phyloP scores from a whole-genome alignment of 495 filamentous ascomycete genomes.

The Parathielavia hyrcaniae region DNA sequence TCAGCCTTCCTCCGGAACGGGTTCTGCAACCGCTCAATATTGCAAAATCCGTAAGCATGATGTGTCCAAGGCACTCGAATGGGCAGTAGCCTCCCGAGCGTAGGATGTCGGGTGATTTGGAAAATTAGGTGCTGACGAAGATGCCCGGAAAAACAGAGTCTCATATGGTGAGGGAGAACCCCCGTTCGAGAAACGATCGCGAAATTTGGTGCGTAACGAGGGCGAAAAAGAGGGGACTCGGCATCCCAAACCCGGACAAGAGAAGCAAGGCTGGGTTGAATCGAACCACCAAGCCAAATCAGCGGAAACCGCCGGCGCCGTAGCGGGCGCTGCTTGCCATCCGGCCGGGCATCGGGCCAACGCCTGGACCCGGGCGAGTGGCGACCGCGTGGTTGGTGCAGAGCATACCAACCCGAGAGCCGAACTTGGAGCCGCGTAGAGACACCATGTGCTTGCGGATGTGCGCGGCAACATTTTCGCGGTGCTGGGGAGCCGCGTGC shows the following conservation, averaged over 20 bases:
- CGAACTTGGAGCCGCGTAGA: constrained; percentile 95
- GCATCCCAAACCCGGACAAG: neutral
- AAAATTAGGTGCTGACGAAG: constrained; percentile 49
- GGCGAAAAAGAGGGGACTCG: constrained; percentile 26
- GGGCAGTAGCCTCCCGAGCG: constrained; percentile 48
- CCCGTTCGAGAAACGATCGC: constrained; percentile 28
- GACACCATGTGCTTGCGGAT: constrained; percentile 99
- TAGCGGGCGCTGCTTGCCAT: constrained; percentile 50
- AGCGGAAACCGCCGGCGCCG: constrained; percentile 46
- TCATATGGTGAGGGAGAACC: constrained; percentile 34
- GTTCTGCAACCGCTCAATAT: constrained; percentile 34
- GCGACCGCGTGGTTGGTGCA: constrained; percentile 88
- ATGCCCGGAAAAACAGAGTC: constrained; percentile 42
- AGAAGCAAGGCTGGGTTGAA: neutral
- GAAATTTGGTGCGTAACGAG: constrained; percentile 24
- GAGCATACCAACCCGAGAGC: constrained; percentile 95
- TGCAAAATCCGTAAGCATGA: constrained; percentile 55
- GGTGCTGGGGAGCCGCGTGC: constrained; percentile 76
- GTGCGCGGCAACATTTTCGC: constrained; percentile 86
- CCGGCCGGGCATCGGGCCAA: constrained; percentile 55
- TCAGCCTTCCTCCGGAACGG: constrained; percentile 21
- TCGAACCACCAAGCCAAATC: neutral
- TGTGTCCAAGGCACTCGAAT: constrained; percentile 52
- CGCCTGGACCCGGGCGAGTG: constrained; percentile 78
- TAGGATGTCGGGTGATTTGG: constrained; percentile 53